Evolutionary conservation across 2,329 filamentous ascomycete genomes (phyloP).

Genomic region (Penicillium sp.): DNA sequence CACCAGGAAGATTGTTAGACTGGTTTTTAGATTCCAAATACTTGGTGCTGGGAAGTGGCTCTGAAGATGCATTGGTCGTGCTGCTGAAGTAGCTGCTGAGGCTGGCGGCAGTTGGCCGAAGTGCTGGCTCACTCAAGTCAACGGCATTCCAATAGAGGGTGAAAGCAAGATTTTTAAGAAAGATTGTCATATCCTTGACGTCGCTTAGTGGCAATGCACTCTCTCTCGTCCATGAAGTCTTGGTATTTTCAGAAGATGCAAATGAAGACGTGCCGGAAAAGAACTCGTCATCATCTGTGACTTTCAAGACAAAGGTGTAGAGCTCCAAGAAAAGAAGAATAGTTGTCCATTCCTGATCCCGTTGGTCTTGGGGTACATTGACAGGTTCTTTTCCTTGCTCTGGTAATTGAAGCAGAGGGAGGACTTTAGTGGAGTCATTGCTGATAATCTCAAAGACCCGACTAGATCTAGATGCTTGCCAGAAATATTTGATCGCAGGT

Average conservation of each 20-base stretch:
- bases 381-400: constrained; percentile 38
- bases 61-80: constrained; percentile 9
- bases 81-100: constrained; percentile 46
- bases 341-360: constrained; percentile 75
- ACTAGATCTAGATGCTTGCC: constrained; percentile 61
- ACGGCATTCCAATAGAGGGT: constrained; percentile 77
- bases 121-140: constrained; percentile 52
- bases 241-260: constrained; percentile 44
- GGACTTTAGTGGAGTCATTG: constrained; percentile 53
- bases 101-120: constrained; percentile 36
- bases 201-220: constrained; percentile 67
- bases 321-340: constrained; percentile 88
- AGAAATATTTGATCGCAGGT: constrained; percentile 77
- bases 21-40: constrained; percentile 38
- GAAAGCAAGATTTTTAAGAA: constrained; percentile 87
- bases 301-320: constrained; percentile 84
- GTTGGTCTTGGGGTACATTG: constrained; percentile 32
- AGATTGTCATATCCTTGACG: constrained; percentile 68
- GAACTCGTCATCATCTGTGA: constrained; percentile 97
- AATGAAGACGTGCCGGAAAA: constrained; percentile 55
- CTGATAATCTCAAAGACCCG: constrained; percentile 54
- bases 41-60: constrained; percentile 25
- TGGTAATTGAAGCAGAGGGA: constrained; percentile 51
- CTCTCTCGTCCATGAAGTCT: constrained; percentile 53
- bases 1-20: constrained; percentile 52